Evolutionary conservation across 108 stramenopile genomes (phyloP), one percentile per base, ranked within the genome.

Genomic region (Nannochloropsis gaditana): DNA sequence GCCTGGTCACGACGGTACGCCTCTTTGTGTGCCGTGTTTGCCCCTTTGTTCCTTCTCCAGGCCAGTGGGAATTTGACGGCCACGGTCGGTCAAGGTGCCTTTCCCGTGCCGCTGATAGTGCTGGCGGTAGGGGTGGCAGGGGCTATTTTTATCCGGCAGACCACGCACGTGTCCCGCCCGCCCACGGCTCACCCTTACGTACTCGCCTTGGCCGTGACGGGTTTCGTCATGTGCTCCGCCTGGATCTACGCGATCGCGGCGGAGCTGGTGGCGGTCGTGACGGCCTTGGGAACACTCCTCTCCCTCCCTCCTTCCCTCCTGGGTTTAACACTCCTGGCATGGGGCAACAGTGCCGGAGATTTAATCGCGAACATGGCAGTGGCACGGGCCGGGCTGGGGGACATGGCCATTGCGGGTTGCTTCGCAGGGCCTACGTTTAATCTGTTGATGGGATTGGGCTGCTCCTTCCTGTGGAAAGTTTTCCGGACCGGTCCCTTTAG

Each of bases 341-440:
- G 96, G 94, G 97, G 96, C 17, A 97, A 97, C 87, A 94, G 93
- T 11, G 86, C 94, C 82, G 96, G 95, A 42, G 98, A 99, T 90
- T 86, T 97, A 41, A 90, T 93, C 82, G 95, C 98, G 21, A 97
- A 99, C 87, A 87, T 96, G 3, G 94, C 96, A 81, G 93, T 99
- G 91, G 96, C 98, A 1, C 93, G 92, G 83, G 95, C 95, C 83
- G 97, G 98, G 2, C 43, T 21, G 41, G 85, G 87, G 2, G 82
- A 79, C 21, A 91, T 92, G 91, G 91, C 91, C 5, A 42, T 92
- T 19, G 90, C 90, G 0, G 91, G 86, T 6, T 96, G 96, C 80
- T 96, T 96, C 89, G 98, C 95, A 9, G 97, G 98, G 11, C 98
- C 98, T 45, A 93, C 96, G 43, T 98, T 99, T 92, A 99, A 99